Base-by-base conservation (phyloP, 2,329 filamentous ascomycete species). In the Microdochium trichocladiopsis region DNA sequence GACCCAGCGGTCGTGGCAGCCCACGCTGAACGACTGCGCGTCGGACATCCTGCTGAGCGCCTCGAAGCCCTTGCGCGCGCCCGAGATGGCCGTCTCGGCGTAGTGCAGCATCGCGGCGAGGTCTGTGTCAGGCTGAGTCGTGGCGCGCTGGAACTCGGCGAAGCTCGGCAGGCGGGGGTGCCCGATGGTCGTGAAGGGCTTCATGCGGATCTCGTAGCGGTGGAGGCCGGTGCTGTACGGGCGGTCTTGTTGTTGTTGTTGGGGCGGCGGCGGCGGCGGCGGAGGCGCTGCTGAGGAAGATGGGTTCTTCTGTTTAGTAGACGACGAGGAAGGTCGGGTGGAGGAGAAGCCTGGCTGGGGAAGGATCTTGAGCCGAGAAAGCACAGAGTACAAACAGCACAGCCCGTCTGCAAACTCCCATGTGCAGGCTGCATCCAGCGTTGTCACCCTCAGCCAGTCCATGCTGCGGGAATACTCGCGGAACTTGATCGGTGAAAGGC, bases 151-250 rank as follows among this genome's bases (percentile, higher is more conserved):
- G 55, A 88, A 90, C 14, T 84, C 79, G 6, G 82, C 79, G 56
- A 81, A 87, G 0, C 79, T 71, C 0, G 88, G 83, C 12, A 89
- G 74, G 54, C 83, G 79, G 0, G 90, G 88, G 2, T 89, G 75
- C 10, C 80, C 78, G 52, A 95, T 79, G 8, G 73, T 66, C 1
- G 86, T 74, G 62, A 95, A 96, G 0, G 90, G 89, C 61, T 87
- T 88, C 89, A 95, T 94, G 53, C 92, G 87, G 10, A 95, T 72
- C 58, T 94, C 87, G 66, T 94, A 92, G 12, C 90, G 83, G 4
- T 91, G 72, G 28, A 75, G 69, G 53, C 87, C 80, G 16, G 79
- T 80, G 52, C 84, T 82, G 64, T 91, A 95, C 0, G 86, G 84
- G 1, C 82, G 72, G 0, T 11, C 9, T 22, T 10, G 43, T 16